Conservation (phyloP, 106 monocot genomes). For the Chionographis japonica region DNA sequence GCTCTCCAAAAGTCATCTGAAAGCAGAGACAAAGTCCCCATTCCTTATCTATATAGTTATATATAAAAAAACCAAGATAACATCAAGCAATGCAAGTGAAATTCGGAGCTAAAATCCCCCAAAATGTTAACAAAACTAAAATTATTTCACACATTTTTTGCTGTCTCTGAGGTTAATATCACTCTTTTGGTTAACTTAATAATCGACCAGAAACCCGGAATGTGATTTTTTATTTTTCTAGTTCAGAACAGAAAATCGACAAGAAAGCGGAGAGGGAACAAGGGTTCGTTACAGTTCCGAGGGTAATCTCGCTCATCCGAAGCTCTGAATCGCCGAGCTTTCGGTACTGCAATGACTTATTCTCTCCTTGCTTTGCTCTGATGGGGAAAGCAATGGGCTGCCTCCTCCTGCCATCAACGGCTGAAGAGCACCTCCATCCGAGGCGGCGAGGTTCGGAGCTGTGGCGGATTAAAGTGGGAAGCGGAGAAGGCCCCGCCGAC, state of each 20-base stretch:
- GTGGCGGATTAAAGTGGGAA: background rate
- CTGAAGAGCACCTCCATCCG: background rate
- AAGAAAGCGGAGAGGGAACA: background rate
- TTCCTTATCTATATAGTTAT: background rate
- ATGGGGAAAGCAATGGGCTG: constrained; percentile 7
- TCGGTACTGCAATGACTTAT: constrained; percentile 45
- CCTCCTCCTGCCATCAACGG: constrained; percentile 9
- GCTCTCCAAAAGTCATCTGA: constrained; percentile 96
- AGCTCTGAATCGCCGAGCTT: constrained; percentile 91
- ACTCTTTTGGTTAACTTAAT: background rate
- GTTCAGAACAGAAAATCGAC: background rate
- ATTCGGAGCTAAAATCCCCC: too few relatives aligned
- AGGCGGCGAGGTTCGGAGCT: background rate
- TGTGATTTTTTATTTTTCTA: background rate
- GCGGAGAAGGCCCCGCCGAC: too few relatives aligned
- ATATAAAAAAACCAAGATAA: background rate
- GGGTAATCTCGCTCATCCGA: constrained; percentile 69
- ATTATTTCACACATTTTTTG: too few relatives aligned
- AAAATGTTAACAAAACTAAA: too few relatives aligned
- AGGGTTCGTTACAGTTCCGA: constrained; percentile 57
- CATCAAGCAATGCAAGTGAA: background rate
- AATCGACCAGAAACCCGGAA: background rate
- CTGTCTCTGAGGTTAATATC: too few relatives aligned
- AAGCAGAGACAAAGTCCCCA: constrained; percentile 1
- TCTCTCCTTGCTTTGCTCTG: constrained; percentile 26